Evolutionary conservation across 2,329 filamentous ascomycete species (phyloP).

Genomic region (Diaporthe amygdali): DNA sequence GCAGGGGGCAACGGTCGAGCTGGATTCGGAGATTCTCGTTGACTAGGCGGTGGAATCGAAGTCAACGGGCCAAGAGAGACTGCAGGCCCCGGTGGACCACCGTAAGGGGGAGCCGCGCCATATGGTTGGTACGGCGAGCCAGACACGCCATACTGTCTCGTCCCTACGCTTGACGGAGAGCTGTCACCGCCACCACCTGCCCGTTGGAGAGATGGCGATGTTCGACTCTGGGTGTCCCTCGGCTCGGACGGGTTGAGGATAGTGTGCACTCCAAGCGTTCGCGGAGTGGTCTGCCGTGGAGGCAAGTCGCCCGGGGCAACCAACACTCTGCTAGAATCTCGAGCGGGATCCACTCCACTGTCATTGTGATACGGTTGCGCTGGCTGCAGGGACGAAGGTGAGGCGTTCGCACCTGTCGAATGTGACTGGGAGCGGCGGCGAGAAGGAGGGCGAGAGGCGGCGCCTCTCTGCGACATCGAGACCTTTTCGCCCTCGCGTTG

Average conservation of each 20-base stretch:
- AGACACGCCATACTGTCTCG: conserved; percentile 29
- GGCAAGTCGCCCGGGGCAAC: conserved; percentile 37
- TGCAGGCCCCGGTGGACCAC: conserved; percentile 18
- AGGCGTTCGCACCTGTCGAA: conserved; percentile 39
- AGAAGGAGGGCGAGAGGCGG: conserved; percentile 61
- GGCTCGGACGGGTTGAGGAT: conserved; percentile 49
- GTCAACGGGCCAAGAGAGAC: conserved; percentile 16
- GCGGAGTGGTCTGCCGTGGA: conserved; percentile 35
- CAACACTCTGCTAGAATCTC: conserved; percentile 33
- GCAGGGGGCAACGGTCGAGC: conserved; percentile 24
- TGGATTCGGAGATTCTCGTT: conserved; percentile 22
- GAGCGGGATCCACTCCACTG: conserved; percentile 32
- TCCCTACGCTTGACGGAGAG: conserved; percentile 29
- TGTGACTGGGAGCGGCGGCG: conserved; percentile 53
- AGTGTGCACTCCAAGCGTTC: conserved; percentile 47
- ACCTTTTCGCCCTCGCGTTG: conserved; percentile 61
- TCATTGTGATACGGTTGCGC: conserved; percentile 38
- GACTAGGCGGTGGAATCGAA: conserved; percentile 24
- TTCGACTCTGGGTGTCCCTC: conserved; percentile 29
- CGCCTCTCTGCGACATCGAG: conserved; percentile 69
- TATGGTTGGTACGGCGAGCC: conserved; percentile 28
- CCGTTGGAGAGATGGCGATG: conserved; percentile 27
- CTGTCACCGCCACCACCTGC: conserved; percentile 27
- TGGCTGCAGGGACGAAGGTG: conserved; percentile 35
- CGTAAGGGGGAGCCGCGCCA: conserved; percentile 11